phyloP scores from a whole-genome alignment of 345 rosid species.

The Angophora floribunda region DNA sequence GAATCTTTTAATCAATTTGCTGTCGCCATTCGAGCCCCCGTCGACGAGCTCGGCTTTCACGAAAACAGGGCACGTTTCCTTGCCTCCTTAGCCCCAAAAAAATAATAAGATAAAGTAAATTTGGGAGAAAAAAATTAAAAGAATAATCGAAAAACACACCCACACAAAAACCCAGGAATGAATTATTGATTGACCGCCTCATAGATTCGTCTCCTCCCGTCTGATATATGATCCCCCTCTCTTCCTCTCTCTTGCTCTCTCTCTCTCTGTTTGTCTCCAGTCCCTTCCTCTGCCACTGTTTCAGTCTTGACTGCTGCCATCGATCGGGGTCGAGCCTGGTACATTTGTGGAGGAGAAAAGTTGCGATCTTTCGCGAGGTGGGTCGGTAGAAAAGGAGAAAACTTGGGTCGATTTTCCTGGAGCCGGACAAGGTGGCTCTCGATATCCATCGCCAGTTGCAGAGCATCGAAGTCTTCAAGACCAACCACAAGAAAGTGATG shows the following conservation, averaged over 20 bases:
- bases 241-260: background rate
- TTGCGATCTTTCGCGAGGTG: background rate
- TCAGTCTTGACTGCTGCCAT: background rate
- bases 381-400: background rate
- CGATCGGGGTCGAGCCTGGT: background rate
- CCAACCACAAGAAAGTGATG: conserved; percentile 31
- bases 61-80: conserved; percentile 14
- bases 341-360: background rate
- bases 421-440: conserved; percentile 17
- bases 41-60: conserved; percentile 6
- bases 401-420: background rate
- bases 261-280: background rate
- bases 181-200: conserved; percentile 18
- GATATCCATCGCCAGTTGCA: conserved; percentile 1
- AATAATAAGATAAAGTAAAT: background rate
- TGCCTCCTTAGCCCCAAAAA: background rate
- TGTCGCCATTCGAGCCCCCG: conserved; percentile 12
- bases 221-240: background rate
- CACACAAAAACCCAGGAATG: background rate
- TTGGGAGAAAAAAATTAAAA: background rate
- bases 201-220: background rate
- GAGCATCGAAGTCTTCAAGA: conserved; percentile 18
- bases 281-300: background rate
- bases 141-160: background rate
- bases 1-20: conserved; percentile 9